phyloP scores from a whole-genome alignment of 331 rosid genomes.

The Saraca asoca region DNA sequence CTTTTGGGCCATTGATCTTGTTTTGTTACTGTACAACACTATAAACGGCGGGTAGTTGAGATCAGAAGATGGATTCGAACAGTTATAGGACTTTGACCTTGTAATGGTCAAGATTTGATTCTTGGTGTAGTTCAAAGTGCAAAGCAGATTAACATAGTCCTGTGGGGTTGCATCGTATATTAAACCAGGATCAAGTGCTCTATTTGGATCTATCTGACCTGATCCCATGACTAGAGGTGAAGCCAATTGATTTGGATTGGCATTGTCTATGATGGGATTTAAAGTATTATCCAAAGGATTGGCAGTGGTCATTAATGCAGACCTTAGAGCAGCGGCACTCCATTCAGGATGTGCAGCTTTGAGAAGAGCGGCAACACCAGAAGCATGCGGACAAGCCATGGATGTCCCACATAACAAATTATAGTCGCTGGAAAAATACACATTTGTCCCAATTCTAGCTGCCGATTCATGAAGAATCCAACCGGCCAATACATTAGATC shows the following conservation, averaged over 20 bases:
- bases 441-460: slow-evolving; percentile 16
- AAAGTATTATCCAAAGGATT: slow-evolving; percentile 48
- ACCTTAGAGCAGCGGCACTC: slow-evolving; percentile 53
- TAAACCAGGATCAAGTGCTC: slow-evolving; percentile 62
- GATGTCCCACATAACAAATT: slow-evolving; percentile 57
- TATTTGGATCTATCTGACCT: slow-evolving; percentile 54
- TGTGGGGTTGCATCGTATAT: slow-evolving; percentile 53
- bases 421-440: slow-evolving; percentile 34
- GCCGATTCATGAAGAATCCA: slow-evolving; percentile 27
- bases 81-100: slow-evolving; percentile 33
- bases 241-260: slow-evolving; percentile 37
- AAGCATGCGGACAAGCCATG: slow-evolving; percentile 60
- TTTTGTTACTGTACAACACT: neutral
- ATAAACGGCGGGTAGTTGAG: slow-evolving; percentile 61
- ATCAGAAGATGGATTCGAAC: slow-evolving; percentile 39
- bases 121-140: slow-evolving; percentile 37
- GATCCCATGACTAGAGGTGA: slow-evolving; percentile 60
- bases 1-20: neutral
- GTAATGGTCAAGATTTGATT: slow-evolving; percentile 45
- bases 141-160: slow-evolving; percentile 52
- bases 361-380: slow-evolving; percentile 54
- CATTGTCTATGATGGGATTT: slow-evolving; percentile 46
- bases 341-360: slow-evolving; percentile 55
- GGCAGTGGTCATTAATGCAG: slow-evolving; percentile 58
- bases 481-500: slow-evolving; percentile 48